Evolutionary conservation across 768 basidiomycete species (phyloP).

Genomic region (Leccinellum rugosiceps): DNA sequence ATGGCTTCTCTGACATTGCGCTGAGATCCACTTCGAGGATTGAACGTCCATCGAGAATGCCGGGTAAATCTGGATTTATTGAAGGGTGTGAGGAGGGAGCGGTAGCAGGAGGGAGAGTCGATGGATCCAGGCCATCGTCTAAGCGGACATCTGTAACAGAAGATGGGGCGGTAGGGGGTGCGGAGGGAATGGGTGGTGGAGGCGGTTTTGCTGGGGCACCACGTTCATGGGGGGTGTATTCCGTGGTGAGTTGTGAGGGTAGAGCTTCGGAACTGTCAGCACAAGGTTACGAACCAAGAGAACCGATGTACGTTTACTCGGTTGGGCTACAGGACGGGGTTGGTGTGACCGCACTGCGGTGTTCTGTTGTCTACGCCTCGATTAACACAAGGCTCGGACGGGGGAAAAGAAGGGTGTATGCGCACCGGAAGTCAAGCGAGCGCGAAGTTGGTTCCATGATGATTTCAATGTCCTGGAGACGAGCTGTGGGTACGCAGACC

Average conservation of each 20-base stretch:
- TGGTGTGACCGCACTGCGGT: conserved; percentile 29
- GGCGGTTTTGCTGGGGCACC: conserved; percentile 40
- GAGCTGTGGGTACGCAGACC: conserved; percentile 2
- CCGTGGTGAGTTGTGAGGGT: conserved; percentile 68
- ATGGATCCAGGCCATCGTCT: conserved; percentile 60
- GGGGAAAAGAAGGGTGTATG: neutral
- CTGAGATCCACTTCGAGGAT: conserved; percentile 83
- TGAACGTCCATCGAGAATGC: conserved; percentile 67
- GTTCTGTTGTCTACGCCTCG: conserved; percentile 33
- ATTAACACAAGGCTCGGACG: neutral
- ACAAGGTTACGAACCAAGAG: neutral
- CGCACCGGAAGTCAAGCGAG: conserved; percentile 73
- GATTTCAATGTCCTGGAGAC: conserved; percentile 76
- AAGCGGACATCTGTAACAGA: conserved; percentile 13
- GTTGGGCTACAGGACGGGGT: conserved; percentile 31
- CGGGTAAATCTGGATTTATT: conserved; percentile 66
- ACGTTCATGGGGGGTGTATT: conserved; percentile 74
- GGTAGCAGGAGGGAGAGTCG: conserved; percentile 57
- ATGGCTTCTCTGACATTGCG: conserved; percentile 77
- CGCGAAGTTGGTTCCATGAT: conserved; percentile 79
- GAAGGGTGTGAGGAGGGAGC: conserved; percentile 80
- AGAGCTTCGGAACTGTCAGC: conserved; percentile 24
- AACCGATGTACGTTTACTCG: conserved; percentile 28
- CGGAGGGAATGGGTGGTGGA: conserved; percentile 16
- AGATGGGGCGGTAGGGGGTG: conserved; percentile 20